Base-by-base conservation (phyloP, 495 filamentous ascomycete species). In the Penicillium manginii region DNA sequence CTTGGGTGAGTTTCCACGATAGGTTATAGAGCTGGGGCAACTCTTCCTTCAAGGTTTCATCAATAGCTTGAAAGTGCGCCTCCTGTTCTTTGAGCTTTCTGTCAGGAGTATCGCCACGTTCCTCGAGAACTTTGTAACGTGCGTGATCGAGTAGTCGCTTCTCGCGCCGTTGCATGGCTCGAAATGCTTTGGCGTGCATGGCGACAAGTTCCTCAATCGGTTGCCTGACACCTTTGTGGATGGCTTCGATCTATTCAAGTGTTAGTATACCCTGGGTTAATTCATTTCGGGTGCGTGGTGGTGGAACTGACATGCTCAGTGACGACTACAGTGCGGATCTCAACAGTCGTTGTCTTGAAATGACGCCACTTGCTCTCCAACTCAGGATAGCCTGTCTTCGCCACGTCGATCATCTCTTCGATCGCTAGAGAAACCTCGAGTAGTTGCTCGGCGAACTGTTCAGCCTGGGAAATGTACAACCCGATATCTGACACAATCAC, bases 131-230 rank as follows among this genome's bases (percentile, higher is more conserved):
- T 65, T 89, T 92, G 66, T 86, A 92, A 58, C 88, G 89, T 53
- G 91, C 90, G 71, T 92, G 97, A 67, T 97, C 93, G 35, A 91
- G 75, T 5, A 96, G 83, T 31, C 91, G 88, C 75, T 97, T 97
- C 53, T 91, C 87, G 11, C 94, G 88, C 73, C 97, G 96, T 61
- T 88, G 87, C 86, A 97, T 96, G 5, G 96, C 84, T 48, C 88
- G 85, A 39, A 89, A 86, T 2, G 93, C 91, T 8, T 88, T 89
- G 50, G 89, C 86, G 61, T 96, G 88, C 10, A 92, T 82, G 65
- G 88, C 86, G 55, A 97, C 86, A 32, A 96, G 76, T 23, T 85
- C 84, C 63, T 90, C 83, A 74, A 98, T 91, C 2, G 94, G 94
- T 54, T 93, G 88, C 52, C 96, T 91, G 48, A 96, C 89, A 62